phyloP scores from a whole-genome alignment of 164 flowering plant genomes.

The Annona cherimola region DNA sequence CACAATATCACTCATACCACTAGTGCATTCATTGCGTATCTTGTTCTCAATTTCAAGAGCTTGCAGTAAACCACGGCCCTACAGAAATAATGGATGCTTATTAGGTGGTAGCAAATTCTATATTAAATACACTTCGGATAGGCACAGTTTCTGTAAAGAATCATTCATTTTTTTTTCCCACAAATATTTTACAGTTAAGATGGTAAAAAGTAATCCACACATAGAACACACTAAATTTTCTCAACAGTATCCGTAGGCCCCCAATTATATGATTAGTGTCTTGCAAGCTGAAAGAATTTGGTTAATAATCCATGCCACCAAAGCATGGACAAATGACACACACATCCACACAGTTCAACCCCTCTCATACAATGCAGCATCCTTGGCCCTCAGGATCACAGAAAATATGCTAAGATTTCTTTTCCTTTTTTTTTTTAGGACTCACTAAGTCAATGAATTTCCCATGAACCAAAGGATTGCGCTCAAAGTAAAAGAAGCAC shows the following conservation, averaged over 20 bases:
- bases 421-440: no score
- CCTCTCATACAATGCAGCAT: neutral
- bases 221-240: neutral
- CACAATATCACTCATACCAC: constrained; percentile 44
- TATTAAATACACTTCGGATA: neutral
- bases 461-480: neutral
- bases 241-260: no score
- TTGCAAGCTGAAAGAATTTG: neutral
- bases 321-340: neutral
- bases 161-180: neutral
- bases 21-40: constrained; percentile 46
- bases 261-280: neutral
- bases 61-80: constrained; percentile 62
- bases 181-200: neutral
- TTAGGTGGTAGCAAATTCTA: neutral
- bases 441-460: neutral
- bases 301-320: neutral
- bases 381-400: neutral
- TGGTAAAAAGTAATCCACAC: neutral
- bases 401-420: neutral
- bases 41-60: constrained; percentile 71
- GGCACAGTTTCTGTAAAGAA: neutral
- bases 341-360: neutral
- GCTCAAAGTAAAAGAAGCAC: neutral
- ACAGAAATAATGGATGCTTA: constrained; percentile 11